Evolutionary conservation across 1,284 basidiomycete species (phyloP).

Genomic region (Ustilago nuda): DNA sequence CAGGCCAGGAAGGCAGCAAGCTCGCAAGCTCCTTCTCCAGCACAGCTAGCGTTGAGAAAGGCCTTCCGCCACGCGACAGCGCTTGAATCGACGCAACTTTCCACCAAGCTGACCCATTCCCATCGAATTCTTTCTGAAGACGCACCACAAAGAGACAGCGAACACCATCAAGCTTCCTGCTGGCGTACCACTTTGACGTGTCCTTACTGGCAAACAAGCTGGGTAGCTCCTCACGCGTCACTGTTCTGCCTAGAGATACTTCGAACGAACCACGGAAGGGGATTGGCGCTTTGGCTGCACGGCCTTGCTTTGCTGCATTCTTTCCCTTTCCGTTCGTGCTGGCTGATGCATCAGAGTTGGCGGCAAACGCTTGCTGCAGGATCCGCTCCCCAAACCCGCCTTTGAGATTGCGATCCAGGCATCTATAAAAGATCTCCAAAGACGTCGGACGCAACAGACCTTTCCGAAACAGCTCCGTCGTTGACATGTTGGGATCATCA

Average conservation of each 20-base stretch:
- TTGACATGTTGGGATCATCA: constrained; percentile 27
- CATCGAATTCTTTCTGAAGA: constrained; percentile 8
- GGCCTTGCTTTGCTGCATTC: neutral
- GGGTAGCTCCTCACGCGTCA: constrained; percentile 27
- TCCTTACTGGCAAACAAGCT: constrained; percentile 16
- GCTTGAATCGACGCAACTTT: constrained; percentile 30
- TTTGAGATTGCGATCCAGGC: constrained; percentile 59
- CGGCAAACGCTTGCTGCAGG: constrained; percentile 30
- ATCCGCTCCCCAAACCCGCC: constrained; percentile 49
- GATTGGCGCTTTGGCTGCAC: neutral
- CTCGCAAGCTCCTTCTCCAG: constrained; percentile 36
- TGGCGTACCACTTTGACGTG: constrained; percentile 47
- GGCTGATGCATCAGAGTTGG: neutral
- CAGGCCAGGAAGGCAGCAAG: constrained; percentile 24
- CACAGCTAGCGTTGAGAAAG: constrained; percentile 34
- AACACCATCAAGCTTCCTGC: constrained; percentile 58
- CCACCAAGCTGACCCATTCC: constrained; percentile 8
- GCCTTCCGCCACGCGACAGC: constrained; percentile 48
- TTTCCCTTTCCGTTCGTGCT: constrained; percentile 3
- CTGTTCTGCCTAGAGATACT: constrained; percentile 47
- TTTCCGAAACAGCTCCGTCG: constrained; percentile 30
- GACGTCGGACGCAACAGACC: constrained; percentile 36
- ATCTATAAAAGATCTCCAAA: constrained; percentile 54
- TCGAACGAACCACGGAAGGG: constrained; percentile 32
- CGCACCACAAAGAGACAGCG: constrained; percentile 52